phyloP scores from a whole-genome alignment of 208 protist genomes.

The Angomonas deanei region DNA sequence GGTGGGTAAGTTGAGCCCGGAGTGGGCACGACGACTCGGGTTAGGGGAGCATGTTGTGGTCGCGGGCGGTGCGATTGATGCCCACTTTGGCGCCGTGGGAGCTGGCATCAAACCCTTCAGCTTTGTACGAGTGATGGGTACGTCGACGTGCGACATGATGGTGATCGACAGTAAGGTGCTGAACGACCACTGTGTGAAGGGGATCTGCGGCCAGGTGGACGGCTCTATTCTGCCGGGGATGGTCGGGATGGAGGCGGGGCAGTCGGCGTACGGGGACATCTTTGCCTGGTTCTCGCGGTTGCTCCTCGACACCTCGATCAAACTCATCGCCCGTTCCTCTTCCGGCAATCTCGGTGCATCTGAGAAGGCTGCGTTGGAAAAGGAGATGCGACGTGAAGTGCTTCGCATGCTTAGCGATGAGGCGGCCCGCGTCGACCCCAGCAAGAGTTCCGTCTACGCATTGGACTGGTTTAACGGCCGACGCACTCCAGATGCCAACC shows the following conservation, averaged over 20 bases:
- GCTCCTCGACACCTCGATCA: constrained; percentile 25
- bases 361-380: no score
- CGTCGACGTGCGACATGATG: constrained; percentile 66
- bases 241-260: constrained; percentile 49
- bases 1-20: no score
- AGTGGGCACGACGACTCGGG: constrained; percentile 37
- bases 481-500: no score
- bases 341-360: no score
- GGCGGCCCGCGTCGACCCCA: no score
- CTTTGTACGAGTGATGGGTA: constrained; percentile 61
- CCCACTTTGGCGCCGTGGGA: constrained; percentile 45
- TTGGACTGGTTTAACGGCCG: no score
- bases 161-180: constrained; percentile 28
- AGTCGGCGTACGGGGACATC: constrained; percentile 56
- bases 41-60: constrained; percentile 31
- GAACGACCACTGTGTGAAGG: constrained; percentile 19
- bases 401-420: no score
- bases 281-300: constrained; percentile 55
- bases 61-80: constrained; percentile 49
- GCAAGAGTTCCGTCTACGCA: no score
- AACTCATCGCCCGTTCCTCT: constrained; percentile 21
- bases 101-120: constrained; percentile 37
- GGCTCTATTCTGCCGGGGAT: constrained; percentile 45
- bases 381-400: no score
- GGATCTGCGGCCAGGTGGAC: constrained; percentile 57